These are phyloP conservation scores for Suhomyces bolitotheri DNA, from an alignment of 1,139 yeast genomes.

Conservation along the genomic window DNA sequence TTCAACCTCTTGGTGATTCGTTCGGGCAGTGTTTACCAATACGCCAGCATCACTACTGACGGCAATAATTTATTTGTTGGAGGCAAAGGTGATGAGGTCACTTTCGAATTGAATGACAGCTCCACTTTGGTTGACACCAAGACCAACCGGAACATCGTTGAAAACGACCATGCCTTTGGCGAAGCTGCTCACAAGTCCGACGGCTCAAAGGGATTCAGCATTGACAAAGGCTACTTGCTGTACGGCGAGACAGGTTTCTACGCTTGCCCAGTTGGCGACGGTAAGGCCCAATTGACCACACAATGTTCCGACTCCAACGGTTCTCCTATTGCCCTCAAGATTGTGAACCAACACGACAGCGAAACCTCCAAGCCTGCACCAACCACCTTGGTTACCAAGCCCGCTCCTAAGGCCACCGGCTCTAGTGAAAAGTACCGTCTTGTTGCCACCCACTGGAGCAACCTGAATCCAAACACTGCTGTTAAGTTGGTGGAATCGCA, in stretches of 20 bases:
- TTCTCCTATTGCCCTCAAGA: conserved; percentile 16
- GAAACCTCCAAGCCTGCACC: conserved; percentile 4
- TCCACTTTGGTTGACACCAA: conserved; percentile 23
- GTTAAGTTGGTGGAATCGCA: conserved; percentile 31
- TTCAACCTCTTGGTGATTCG: conserved; percentile 24
- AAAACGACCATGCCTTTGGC: conserved; percentile 18
- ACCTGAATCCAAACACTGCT: conserved; percentile 22
- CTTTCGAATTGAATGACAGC: conserved; percentile 21
- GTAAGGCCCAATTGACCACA: conserved; percentile 14
- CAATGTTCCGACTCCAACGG: conserved; percentile 13
- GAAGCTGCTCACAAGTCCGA: conserved; percentile 18
- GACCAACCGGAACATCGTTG: conserved; percentile 17
- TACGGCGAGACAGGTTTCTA: conserved; percentile 18
- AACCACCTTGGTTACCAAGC: conserved; percentile 8
- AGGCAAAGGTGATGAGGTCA: conserved; percentile 18
- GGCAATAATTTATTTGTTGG: conserved; percentile 20
- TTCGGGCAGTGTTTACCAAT: conserved; percentile 29
- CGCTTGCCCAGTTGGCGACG: conserved; percentile 23
- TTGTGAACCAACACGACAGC: conserved; percentile 5
- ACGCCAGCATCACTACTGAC: conserved; percentile 10
- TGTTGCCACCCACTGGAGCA: conserved; percentile 24
- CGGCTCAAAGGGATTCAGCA: conserved; percentile 21
- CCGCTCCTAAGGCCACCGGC: conserved; percentile 7
- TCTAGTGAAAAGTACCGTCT: conserved; percentile 17
- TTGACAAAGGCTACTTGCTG: conserved; percentile 18